Percentiles rank a stretch among this genome's conserved stretches.
Conservation (phyloP, 345 rosid genomes). For the Eucalyptus sp. region DNA sequence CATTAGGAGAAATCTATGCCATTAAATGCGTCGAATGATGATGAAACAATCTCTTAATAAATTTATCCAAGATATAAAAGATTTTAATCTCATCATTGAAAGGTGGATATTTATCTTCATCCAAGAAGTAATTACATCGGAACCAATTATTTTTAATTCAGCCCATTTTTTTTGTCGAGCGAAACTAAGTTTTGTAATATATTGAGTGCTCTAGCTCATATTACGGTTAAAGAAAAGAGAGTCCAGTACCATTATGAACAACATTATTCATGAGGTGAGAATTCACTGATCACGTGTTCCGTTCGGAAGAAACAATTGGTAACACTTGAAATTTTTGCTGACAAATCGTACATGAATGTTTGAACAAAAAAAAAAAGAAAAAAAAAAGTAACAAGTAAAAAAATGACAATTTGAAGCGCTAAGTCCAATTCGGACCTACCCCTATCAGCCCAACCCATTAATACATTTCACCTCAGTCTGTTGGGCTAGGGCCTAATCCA, state of each 20-base stretch:
- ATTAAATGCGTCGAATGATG: too few species aligned
- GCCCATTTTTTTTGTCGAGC: too few species aligned
- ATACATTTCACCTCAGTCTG: neutral
- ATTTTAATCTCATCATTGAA: too few species aligned
- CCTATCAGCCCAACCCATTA: neutral
- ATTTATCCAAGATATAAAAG: too few species aligned
- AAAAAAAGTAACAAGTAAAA: accelerated
- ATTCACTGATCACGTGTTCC: neutral
- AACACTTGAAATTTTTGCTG: too few species aligned
- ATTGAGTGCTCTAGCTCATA: accelerated
- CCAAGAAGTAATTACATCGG: too few species aligned
- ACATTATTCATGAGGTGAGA: neutral
- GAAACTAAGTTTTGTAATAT: too few species aligned
- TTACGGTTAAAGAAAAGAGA: neutral
- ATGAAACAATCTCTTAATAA: too few species aligned
- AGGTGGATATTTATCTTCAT: too few species aligned
- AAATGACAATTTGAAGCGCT: neutral
- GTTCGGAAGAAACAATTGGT: too few species aligned
- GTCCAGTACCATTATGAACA: neutral
- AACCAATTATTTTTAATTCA: too few species aligned
- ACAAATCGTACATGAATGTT: neutral
- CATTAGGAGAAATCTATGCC: accelerated
- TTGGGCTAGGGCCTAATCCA: neutral
- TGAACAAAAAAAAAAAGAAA: neutral
- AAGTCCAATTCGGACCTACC: neutral